These are phyloP conservation scores for Scorias spongiosa DNA, from an alignment of 2,329 filamentous ascomycete genomes.

Conservation along the genomic window DNA sequence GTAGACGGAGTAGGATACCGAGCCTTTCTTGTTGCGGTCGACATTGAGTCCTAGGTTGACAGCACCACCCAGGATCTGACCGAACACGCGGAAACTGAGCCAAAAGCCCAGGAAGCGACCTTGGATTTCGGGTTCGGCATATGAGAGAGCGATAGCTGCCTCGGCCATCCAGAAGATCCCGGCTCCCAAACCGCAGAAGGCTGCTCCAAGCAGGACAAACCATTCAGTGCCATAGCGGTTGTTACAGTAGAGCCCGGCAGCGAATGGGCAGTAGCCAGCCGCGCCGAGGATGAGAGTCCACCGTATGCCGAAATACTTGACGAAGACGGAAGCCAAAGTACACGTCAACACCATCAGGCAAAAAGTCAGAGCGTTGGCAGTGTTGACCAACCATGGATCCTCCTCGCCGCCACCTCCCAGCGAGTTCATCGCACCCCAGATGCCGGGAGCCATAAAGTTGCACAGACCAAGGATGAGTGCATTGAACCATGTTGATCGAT, in stretches of 20 bases:
- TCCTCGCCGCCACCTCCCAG: conserved; percentile 54
- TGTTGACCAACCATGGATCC: conserved; percentile 51
- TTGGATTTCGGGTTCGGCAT: conserved; percentile 54
- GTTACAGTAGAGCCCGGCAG: conserved; percentile 56
- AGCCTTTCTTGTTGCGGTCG: conserved; percentile 40
- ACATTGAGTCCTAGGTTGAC: conserved; percentile 56
- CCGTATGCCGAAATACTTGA: conserved; percentile 55
- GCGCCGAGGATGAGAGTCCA: conserved; percentile 57
- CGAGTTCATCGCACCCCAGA: conserved; percentile 56
- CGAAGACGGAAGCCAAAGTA: conserved; percentile 47
- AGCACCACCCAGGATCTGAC: conserved; percentile 56
- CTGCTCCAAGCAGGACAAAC: conserved; percentile 53
- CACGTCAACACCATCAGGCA: conserved; percentile 59
- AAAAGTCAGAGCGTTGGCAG: conserved; percentile 57
- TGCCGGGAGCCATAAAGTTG: conserved; percentile 55
- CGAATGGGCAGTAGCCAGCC: conserved; percentile 55
- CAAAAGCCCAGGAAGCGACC: conserved; percentile 53
- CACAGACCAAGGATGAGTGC: conserved; percentile 55
- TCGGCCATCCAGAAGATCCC: conserved; percentile 66
- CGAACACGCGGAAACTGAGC: conserved; percentile 45
- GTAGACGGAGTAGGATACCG: conserved; percentile 55
- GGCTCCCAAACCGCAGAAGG: conserved; percentile 53
- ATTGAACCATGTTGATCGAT: conserved; percentile 58
- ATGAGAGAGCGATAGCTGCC: conserved; percentile 56
- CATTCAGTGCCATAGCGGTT: conserved; percentile 55